Evolutionary conservation across 179 eudicot species (phyloP).

Genomic region (Pouteria campechiana): DNA sequence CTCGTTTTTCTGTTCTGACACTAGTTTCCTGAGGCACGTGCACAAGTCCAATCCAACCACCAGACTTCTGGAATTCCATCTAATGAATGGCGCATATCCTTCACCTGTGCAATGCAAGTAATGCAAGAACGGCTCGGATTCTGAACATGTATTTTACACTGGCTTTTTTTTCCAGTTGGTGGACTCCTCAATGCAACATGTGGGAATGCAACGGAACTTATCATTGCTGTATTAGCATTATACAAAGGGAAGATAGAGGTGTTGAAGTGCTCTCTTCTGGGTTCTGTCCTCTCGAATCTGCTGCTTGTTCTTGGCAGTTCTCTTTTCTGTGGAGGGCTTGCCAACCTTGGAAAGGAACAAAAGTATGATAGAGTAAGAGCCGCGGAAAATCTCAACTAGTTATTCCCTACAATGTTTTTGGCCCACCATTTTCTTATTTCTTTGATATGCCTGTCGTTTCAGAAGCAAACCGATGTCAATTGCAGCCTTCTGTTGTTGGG

Average conservation of each 20-base stretch:
- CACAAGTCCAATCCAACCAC: too few relatives aligned
- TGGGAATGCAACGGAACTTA: constrained; percentile 92
- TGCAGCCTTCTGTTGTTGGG: constrained; percentile 56
- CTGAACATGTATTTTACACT: too few relatives aligned
- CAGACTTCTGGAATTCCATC: too few relatives aligned
- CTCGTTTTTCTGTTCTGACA: too few relatives aligned
- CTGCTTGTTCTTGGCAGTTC: constrained; percentile 83
- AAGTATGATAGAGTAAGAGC: constrained; percentile 68
- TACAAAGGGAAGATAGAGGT: constrained; percentile 48
- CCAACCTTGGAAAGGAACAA: constrained; percentile 53
- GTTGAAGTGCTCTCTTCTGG: constrained; percentile 80
- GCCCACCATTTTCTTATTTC: background rate
- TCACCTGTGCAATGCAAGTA: too few relatives aligned
- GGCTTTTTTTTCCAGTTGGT: constrained; percentile 69
- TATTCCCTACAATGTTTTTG: too few relatives aligned
- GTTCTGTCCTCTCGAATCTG: constrained; percentile 84
- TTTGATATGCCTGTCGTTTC: constrained; percentile 3
- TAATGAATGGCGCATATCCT: too few relatives aligned
- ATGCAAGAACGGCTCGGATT: too few relatives aligned
- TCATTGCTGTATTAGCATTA: constrained; percentile 75
- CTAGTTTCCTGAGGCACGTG: too few relatives aligned
- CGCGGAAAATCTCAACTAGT: too few relatives aligned
- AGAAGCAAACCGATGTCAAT: constrained; percentile 92
- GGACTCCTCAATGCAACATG: constrained; percentile 92
- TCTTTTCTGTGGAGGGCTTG: constrained; percentile 78